Evolutionary conservation across 352 stramenopile genomes (phyloP).

Genomic region (Pythium oligandrum): DNA sequence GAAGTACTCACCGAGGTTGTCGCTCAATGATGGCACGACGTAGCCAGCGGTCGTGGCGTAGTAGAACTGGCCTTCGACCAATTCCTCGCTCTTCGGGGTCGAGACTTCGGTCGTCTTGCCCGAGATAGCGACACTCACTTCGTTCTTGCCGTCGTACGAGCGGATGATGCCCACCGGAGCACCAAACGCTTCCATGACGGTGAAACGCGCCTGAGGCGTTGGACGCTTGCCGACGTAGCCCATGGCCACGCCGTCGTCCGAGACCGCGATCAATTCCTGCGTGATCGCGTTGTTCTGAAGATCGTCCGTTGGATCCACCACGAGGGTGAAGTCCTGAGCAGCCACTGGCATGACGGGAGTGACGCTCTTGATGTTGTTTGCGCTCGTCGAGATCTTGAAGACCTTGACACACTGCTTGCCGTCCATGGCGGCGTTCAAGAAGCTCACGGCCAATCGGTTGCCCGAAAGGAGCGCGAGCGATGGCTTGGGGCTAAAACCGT

Average conservation of each 20-base stretch:
- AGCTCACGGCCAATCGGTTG: slow-evolving; percentile 55
- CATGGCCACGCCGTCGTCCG: slow-evolving; percentile 37
- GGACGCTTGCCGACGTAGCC: slow-evolving; percentile 38
- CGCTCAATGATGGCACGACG: slow-evolving; percentile 16
- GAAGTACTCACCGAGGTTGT: slow-evolving; percentile 32
- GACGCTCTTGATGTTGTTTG: slow-evolving; percentile 38
- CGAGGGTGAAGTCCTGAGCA: slow-evolving; percentile 26
- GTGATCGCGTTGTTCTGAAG: slow-evolving; percentile 23
- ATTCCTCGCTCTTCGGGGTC: slow-evolving; percentile 21
- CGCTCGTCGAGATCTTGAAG: slow-evolving; percentile 35
- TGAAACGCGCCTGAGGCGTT: slow-evolving; percentile 32
- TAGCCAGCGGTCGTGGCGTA: slow-evolving; percentile 55
- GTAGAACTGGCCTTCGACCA: slow-evolving; percentile 32
- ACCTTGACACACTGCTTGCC: slow-evolving; percentile 45
- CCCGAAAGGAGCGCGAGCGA: slow-evolving; percentile 33
- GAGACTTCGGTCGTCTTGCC: slow-evolving; percentile 26
- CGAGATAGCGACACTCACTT: slow-evolving; percentile 25
- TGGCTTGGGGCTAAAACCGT: slow-evolving; percentile 34
- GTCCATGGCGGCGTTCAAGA: slow-evolving; percentile 46
- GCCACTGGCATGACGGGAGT: slow-evolving; percentile 44
- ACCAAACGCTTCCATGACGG: slow-evolving; percentile 40
- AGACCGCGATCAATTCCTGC: slow-evolving; percentile 36
- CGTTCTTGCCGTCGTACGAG: slow-evolving; percentile 23
- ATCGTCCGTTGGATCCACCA: slow-evolving; percentile 2
- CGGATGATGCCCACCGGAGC: slow-evolving; percentile 41